Base-by-base conservation (phyloP, 2,329 filamentous ascomycete species). In the Penicillium freii region DNA sequence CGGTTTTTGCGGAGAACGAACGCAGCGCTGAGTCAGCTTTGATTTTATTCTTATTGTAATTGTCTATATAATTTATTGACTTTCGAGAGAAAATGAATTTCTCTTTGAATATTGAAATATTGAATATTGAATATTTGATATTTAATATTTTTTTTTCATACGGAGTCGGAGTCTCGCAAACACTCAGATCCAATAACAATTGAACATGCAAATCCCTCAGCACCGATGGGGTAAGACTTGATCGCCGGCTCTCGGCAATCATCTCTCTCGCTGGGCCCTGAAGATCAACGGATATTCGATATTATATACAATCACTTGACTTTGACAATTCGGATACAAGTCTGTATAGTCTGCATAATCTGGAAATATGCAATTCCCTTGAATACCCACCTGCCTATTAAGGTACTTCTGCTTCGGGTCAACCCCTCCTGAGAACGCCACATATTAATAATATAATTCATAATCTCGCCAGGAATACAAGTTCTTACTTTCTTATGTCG, bases 1-100 rank as follows among this genome's bases (percentile, higher is more conserved):
- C 54, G 54, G 60, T 61, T 62, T 66, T 63, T 67, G 63, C 62
- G 63, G 65, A 66, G 63, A 63, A 65, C 62, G 62, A 64, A 64
- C 58, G 62, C 63, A 58, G 63, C 45, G 47, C 53, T 56, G 43
- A 56, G 34, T 51, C 52, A 55, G 13, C 21, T 11, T 49, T 23
- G 31, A 23, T 42, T 23, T 42, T 23, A 23, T 23, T 23, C 23
- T n/a, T n/a, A n/a, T n/a, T 23, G 4, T 23, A 23, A 23, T 23
- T 23, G 23, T 23, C 23, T 23, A 23, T 23, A 23, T 23, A 5
- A 23, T 23, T 23, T 23, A 23, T 23, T 23, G 3, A 4, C 3
- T 23, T n/a, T n/a, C n/a, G n/a, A n/a, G n/a, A n/a, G n/a, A 27
- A 10, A 31, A 31, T 27, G 10, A 5, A 13, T 42, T 42, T 43